A percentile compares a stretch with the other conserved stretches of the same genome.
phyloP scores from a whole-genome alignment of 139 green algal genomes.

The Parachlorella kessleri region DNA sequence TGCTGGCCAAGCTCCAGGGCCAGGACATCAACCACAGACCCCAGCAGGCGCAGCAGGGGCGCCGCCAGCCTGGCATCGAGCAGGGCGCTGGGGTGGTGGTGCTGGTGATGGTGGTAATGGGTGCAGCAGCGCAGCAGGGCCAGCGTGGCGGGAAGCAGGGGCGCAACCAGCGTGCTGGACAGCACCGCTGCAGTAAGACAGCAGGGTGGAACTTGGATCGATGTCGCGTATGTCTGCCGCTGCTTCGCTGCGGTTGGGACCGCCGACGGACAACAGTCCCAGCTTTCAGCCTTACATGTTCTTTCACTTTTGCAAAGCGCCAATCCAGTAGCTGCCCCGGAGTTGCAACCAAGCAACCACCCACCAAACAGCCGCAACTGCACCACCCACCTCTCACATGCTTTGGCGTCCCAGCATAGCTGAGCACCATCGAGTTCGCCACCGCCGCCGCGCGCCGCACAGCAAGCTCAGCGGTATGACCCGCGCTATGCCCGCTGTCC shows the following conservation, averaged over 20 bases:
- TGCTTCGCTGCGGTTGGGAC: too few relatives aligned
- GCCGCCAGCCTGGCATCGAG: background rate
- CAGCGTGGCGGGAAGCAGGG: background rate
- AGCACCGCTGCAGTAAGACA: background rate
- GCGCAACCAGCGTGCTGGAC: background rate
- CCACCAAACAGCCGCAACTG: too few relatives aligned
- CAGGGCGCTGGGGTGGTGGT: background rate
- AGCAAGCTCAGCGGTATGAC: background rate
- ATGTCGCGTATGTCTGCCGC: too few relatives aligned
- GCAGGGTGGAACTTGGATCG: too few relatives aligned
- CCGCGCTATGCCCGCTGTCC: background rate
- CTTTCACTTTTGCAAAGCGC: too few relatives aligned
- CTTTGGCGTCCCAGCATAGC: slow-evolving; percentile 29
- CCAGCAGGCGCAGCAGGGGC: slow-evolving; percentile 25
- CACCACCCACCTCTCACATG: slow-evolving; percentile 2
- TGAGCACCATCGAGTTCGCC: slow-evolving; percentile 10
- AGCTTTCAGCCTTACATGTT: too few relatives aligned
- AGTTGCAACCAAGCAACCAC: too few relatives aligned
- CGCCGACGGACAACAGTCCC: too few relatives aligned
- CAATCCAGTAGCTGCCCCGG: too few relatives aligned
- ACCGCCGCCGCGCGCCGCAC: background rate
- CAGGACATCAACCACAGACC: slow-evolving; percentile 15
- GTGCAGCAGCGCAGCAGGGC: background rate
- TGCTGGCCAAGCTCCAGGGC: slow-evolving; percentile 16
- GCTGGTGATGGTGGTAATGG: background rate